A percentile compares a stretch with the other conserved stretches of the same genome.
These are phyloP conservation scores for Huiozyma naganishii DNA, from an alignment of 805 yeast species.

Conservation along the genomic window DNA sequence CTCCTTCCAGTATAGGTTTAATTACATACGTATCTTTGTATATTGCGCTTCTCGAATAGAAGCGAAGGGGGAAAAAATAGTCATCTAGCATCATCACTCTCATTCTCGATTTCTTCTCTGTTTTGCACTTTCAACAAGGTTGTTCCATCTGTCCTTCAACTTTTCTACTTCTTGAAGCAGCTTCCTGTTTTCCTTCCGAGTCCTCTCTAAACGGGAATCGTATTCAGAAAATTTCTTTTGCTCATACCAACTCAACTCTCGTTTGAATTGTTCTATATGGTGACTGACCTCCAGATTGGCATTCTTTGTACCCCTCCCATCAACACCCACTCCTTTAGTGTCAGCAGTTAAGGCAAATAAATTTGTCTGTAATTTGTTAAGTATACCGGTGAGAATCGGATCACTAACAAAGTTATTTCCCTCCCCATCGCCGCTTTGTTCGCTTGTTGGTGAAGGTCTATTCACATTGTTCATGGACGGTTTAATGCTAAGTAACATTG, in stretches of 20 bases:
- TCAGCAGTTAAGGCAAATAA: background rate
- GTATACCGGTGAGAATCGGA: conserved; percentile 11
- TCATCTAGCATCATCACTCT: background rate
- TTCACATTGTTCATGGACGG: conserved; percentile 7
- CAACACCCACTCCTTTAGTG: background rate
- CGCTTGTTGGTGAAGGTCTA: background rate
- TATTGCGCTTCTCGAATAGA: background rate
- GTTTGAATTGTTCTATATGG: conserved; percentile 20
- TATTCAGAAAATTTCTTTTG: conserved; percentile 26
- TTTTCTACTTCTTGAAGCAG: conserved; percentile 41
- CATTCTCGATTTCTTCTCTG: conserved; percentile 31
- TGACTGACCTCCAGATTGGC: conserved; percentile 1
- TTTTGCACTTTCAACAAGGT: conserved; percentile 52
- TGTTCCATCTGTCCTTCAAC: conserved; percentile 55
- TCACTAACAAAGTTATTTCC: conserved; percentile 5
- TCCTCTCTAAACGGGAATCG: conserved; percentile 29
- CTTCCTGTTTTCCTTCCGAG: conserved; percentile 33
- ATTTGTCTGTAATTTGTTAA: conserved; percentile 15
- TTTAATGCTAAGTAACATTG: conserved; percentile 8
- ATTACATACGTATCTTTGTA: background rate
- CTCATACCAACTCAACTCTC: conserved; percentile 32
- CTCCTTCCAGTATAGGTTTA: background rate
- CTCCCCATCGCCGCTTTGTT: background rate
- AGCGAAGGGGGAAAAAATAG: background rate
- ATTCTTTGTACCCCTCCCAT: background rate